Evolutionary conservation across 2,329 filamentous ascomycete genomes (phyloP), one percentile per base, ranked within the genome.

Genomic region (Monosporascus sp.): DNA sequence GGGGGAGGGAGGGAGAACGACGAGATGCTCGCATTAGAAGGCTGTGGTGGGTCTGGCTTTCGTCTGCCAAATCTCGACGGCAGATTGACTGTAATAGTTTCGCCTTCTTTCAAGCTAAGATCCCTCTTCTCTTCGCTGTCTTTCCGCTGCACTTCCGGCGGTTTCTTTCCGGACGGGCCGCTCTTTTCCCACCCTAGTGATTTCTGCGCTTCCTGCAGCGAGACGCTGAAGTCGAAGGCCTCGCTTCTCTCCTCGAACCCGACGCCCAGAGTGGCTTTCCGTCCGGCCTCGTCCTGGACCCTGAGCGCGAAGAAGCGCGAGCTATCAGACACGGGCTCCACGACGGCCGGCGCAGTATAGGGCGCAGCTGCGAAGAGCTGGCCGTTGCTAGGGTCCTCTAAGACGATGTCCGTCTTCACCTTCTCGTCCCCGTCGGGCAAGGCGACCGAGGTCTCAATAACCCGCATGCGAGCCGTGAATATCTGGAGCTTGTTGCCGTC

Each of bases 171-270:
- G 22, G 67, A 62, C 22, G 64, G 65, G 7, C 65, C 70, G 45
- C 65, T 67, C 36, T 75, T 73, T 15, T 83, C 81, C 65, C 87
- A 76, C 0, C 83, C 86, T 7, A 92, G 70, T 2, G 84, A 81
- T 70, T 88, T 87, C 62, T 87, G 77, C 20, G 86, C 87, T 69
- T 94, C 90, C 70, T 92, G 88, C 67, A 96, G 73, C 17, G 87
- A 82, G 50, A 95, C 87, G 57, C 83, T 82, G 64, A 96, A 91
- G 67, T 96, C 90, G 62, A 96, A 93, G 1, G 91, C 89, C 62
- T 93, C 89, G 64, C 83, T 85, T 49, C 91, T 77, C 70, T 96
- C 90, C 74, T 95, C 90, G 66, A 95, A 96, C 9, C 90, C 91
- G 60, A 96, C 83, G 9, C 91, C 90, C 54, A 96, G 73, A 46